Conservation (phyloP, 371 early-diverging fungal genomes). For the Globomyces sp. region DNA sequence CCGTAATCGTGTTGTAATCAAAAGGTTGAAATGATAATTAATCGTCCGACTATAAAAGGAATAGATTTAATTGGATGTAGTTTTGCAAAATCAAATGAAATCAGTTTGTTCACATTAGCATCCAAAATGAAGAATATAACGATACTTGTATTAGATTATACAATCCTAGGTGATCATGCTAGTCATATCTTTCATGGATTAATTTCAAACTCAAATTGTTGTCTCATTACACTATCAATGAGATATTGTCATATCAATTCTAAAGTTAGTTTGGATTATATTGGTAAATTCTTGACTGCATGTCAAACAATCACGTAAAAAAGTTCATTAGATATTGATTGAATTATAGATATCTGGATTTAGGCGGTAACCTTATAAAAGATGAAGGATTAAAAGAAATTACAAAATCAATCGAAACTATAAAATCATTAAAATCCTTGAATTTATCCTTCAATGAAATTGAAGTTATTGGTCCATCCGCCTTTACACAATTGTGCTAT, state of each 20-base stretch:
- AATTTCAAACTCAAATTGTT: neutral
- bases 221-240: neutral
- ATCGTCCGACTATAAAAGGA: neutral
- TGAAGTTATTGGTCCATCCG: constrained; percentile 4
- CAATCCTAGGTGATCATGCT: neutral
- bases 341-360: neutral
- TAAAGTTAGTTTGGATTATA: neutral
- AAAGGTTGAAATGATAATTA: neutral
- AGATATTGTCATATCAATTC: neutral
- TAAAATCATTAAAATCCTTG: neutral
- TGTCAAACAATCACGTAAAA: neutral
- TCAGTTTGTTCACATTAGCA: neutral
- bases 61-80: neutral
- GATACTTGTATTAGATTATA: neutral
- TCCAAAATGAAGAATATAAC: neutral
- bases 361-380: neutral
- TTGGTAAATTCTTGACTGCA: neutral
- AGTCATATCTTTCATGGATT: neutral
- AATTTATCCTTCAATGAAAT: constrained; percentile 13
- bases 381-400: neutral
- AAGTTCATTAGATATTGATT: too few species aligned
- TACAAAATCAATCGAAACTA: neutral
- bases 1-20: neutral
- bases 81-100: neutral
- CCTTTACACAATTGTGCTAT: neutral